Evolutionary conservation across 106 monocot species (phyloP).

Genomic region (Xerophyta viscosa): DNA sequence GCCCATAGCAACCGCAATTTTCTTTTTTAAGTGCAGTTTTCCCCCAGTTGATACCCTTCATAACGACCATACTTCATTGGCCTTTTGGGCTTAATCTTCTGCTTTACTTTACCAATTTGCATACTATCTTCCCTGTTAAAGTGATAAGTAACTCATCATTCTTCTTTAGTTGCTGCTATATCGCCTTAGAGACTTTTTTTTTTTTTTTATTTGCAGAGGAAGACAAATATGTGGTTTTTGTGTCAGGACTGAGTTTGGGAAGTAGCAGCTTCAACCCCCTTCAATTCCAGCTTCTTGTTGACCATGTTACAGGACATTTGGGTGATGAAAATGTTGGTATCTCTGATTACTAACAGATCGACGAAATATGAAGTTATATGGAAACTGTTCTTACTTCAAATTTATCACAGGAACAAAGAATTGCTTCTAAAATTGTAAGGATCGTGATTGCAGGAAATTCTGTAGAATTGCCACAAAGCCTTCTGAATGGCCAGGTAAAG

Average conservation of each 20-base stretch:
- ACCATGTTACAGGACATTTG: constrained; percentile 90
- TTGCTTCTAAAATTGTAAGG: constrained; percentile 79
- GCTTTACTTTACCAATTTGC: too few species aligned
- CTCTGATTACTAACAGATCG: too few species aligned
- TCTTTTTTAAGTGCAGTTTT: too few species aligned
- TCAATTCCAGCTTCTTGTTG: constrained; percentile 94
- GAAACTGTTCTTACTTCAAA: too few species aligned
- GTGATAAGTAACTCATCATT: too few species aligned
- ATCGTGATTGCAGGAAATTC: constrained; percentile 92
- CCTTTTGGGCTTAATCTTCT: too few species aligned
- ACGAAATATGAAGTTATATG: too few species aligned
- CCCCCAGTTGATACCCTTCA: too few species aligned
- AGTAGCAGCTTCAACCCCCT: constrained; percentile 70
- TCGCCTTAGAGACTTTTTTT: constrained; percentile 1
- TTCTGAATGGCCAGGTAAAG: constrained; percentile 68
- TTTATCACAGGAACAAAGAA: constrained; percentile 57
- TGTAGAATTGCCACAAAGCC: constrained; percentile 56
- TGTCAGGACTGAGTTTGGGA: constrained; percentile 85
- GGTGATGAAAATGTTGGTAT: constrained; percentile 74
- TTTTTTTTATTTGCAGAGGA: constrained; percentile 44
- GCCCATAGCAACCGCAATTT: too few species aligned
- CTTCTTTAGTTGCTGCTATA: too few species aligned
- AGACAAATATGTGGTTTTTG: constrained; percentile 87
- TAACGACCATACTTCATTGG: too few species aligned
- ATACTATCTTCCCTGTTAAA: too few species aligned